Evolutionary conservation across 306 rosid species (phyloP).

Genomic region (Clitoria ternatea): DNA sequence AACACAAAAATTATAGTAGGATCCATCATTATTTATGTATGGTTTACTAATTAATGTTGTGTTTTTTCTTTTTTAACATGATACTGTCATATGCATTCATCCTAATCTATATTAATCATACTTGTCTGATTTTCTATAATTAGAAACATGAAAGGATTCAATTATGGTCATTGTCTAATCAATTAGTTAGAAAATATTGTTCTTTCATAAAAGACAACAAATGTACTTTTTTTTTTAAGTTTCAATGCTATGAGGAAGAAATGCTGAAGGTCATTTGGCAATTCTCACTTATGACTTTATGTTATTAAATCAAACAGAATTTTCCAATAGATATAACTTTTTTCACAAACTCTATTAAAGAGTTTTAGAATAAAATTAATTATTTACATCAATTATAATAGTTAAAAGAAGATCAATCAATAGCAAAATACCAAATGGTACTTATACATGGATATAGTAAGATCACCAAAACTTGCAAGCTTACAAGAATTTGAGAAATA

Average conservation of each 20-base stretch:
- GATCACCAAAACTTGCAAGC: not conserved
- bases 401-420: not conserved
- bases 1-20: no score
- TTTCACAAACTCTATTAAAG: not conserved
- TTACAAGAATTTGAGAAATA: slow-evolving; percentile 59
- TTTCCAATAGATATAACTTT: not conserved
- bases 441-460: not conserved
- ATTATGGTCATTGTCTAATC: not conserved
- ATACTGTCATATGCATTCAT: no score
- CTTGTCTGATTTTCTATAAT: no score
- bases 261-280: not conserved
- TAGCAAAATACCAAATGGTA: not conserved
- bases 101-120: no score
- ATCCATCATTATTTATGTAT: not conserved
- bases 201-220: not conserved
- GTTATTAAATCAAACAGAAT: not conserved
- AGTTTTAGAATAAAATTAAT: not conserved
- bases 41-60: not conserved
- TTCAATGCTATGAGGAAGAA: not conserved
- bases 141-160: no score
- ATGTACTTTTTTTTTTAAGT: no score
- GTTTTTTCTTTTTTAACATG: no score
- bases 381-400: not conserved
- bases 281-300: not conserved
- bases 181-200: not conserved